Evolutionary conservation across 768 basidiomycete genomes (phyloP).

Genomic region (Mycena crocata): DNA sequence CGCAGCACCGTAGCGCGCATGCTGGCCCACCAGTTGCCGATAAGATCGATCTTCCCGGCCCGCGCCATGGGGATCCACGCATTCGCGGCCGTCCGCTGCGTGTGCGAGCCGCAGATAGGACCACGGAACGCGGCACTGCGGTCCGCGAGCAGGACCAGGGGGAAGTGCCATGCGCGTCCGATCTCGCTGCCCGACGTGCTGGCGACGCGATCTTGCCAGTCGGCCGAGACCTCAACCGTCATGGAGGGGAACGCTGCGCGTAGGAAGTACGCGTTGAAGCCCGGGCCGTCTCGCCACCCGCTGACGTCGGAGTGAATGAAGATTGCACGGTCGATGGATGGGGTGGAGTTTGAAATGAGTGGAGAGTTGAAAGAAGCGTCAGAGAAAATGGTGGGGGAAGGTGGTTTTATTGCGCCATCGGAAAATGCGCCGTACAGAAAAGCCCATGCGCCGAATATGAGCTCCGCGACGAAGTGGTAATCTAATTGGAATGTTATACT

Average conservation of each 20-base stretch:
- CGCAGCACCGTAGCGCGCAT: conserved; percentile 61
- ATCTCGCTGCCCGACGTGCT: conserved; percentile 35
- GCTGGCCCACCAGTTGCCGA: conserved; percentile 65
- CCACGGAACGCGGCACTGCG: conserved; percentile 70
- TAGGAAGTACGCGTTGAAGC: conserved; percentile 68
- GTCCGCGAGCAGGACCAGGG: conserved; percentile 66
- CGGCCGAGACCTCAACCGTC: conserved; percentile 61
- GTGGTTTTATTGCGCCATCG: conserved; percentile 30
- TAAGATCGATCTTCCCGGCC: conserved; percentile 28
- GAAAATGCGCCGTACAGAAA: conserved; percentile 55
- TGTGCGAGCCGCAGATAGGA: conserved; percentile 53
- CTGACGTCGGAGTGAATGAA: conserved; percentile 58
- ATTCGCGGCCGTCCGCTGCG: conserved; percentile 62
- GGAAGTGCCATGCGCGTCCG: conserved; percentile 61
- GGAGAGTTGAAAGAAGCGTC: conserved; percentile 29
- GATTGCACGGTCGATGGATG: conserved; percentile 62
- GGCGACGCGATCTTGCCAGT: conserved; percentile 66
- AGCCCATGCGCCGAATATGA: conserved; percentile 69
- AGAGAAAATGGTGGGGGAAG: neutral
- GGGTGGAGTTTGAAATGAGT: conserved; percentile 23
- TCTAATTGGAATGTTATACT: conserved; percentile 58
- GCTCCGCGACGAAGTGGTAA: conserved; percentile 74
- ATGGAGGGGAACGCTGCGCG: conserved; percentile 66
- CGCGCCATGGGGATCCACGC: conserved; percentile 51
- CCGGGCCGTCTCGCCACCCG: conserved; percentile 64